Evolutionary conservation across 257 asterid genomes (phyloP), one percentile per base, ranked within the genome.

Genomic region (Linderniella brevidens): DNA sequence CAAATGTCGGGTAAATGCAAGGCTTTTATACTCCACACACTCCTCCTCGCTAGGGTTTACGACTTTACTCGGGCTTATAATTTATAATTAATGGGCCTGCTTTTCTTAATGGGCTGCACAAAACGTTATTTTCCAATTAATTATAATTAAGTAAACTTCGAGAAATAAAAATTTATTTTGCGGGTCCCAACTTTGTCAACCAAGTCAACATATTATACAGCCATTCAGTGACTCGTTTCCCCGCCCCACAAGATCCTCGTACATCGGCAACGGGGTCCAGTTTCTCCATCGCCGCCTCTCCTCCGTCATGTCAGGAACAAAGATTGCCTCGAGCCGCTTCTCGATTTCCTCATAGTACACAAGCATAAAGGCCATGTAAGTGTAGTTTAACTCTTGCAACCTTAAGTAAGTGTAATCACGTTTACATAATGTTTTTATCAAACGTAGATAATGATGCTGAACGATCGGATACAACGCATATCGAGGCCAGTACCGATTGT

Each of bases 261-360:
- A 78, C 48, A 90, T 90, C 19, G 99, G 99, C 11, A 90, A 90
- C 15, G 99, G 99, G 20, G 99, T 90, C 62, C 96, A 85, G 52
- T 90, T 90, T 75, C 94, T 90, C 56, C 85, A 90, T 47, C 94
- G 94, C 4, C 99, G 85, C 66, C 93, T 90, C 52, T 90, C 99
- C 50, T 90, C 99, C 45, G 63, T 71, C 76, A 67, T 90, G 99
- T 85, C 39, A 78, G 92, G 55, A 82, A 67, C 74, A 81, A 77
- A 67, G 99, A 90, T 1, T 85, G 76, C 49, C 62, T 90, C 12
- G 94, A 90, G 61, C 99, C 99, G 0, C 56, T 90, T 54, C 93
- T 90, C 54, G 77, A 79, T 69, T 90, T 90, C 71, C 99, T 90
- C 32, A 65, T 94, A 53, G 84, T 62, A 13, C 96, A 90, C 76